Evolutionary conservation across 164 flowering plant species (phyloP).

Genomic region (Amborella trichopoda): DNA sequence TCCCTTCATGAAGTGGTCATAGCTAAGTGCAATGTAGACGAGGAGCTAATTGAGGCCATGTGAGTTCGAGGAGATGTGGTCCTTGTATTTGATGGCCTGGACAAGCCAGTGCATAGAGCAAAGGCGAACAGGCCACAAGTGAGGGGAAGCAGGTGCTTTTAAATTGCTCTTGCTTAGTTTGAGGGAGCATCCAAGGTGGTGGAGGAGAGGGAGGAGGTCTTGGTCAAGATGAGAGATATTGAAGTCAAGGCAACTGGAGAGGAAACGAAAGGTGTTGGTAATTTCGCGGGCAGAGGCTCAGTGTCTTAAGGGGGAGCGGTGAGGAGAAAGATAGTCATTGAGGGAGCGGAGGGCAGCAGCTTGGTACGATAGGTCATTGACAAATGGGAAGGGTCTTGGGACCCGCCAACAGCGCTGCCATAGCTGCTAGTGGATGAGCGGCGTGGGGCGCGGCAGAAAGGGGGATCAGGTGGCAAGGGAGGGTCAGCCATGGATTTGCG

Average conservation of each 20-base stretch:
- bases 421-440: too few relatives aligned
- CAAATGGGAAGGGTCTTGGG: too few relatives aligned
- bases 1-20: conserved; percentile 39
- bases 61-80: conserved; percentile 8
- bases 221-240: conserved; percentile 35
- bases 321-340: conserved; percentile 51
- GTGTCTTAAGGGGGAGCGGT: conserved; percentile 25
- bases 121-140: conserved; percentile 59
- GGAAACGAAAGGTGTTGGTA: conserved; percentile 32
- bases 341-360: conserved; percentile 40
- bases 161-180: conserved; percentile 60
- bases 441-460: too few relatives aligned
- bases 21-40: conserved; percentile 29
- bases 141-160: conserved; percentile 66
- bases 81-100: conserved; percentile 40
- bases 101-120: conserved; percentile 81
- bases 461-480: too few relatives aligned
- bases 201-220: conserved; percentile 40
- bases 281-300: conserved; percentile 65
- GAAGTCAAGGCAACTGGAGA: conserved; percentile 37
- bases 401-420: too few relatives aligned
- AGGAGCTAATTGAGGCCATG: conserved; percentile 7
- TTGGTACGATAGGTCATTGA: conserved; percentile 47
- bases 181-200: conserved; percentile 49
- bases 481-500: too few relatives aligned